Evolutionary conservation across 176 grass and related monocot species (phyloP), one percentile per base, ranked within the genome.

Genomic region (Oryza rufipogon): DNA sequence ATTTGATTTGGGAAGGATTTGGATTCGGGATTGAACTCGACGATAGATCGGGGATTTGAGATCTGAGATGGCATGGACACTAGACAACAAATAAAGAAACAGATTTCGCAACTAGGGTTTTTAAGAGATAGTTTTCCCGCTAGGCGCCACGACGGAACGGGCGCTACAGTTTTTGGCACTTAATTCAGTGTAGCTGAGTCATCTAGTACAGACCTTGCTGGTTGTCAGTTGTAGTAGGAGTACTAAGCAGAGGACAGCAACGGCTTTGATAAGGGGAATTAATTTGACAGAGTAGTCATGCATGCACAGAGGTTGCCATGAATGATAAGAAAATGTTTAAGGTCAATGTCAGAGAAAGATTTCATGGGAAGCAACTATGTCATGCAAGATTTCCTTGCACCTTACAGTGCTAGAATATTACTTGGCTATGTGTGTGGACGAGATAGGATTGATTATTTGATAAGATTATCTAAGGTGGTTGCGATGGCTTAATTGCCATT

Each of bases 311-410:
- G 41, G 42, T 45, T 66, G 9, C 45, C 39, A 36, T 17, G 68
- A 38, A 10, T 5, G 65, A 39, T 14, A 20, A 20, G 20, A 56
- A 58, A 58, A 6, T 58, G n/a, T 70, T 51, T 41, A 73, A 9
- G 69, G 71, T 81, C 73, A 20, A 44, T 58, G 7, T 82, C 79
- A 26, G 34, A 17, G 45, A 88, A 84, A 32, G 77, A 78, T 74
- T 79, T 82, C 58, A 68, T 60, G 73, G 34, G 45, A 82, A 73
- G 83, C 45, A 86, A 90, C 73, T 30, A 58, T 77, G 78, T 58
- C 82, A 76, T 70, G 78, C 73, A 75, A 22, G 52, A 14, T 82
- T 39, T 58, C 14, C 71, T 61, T 70, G 64, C 71, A 77, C 56
- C 78, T 56, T 74, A 10, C 82, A 9, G 13, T 42, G 11, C 7